Base-by-base conservation (phyloP, 805 yeast genomes). In the Saccharomycopsis sp. region DNA sequence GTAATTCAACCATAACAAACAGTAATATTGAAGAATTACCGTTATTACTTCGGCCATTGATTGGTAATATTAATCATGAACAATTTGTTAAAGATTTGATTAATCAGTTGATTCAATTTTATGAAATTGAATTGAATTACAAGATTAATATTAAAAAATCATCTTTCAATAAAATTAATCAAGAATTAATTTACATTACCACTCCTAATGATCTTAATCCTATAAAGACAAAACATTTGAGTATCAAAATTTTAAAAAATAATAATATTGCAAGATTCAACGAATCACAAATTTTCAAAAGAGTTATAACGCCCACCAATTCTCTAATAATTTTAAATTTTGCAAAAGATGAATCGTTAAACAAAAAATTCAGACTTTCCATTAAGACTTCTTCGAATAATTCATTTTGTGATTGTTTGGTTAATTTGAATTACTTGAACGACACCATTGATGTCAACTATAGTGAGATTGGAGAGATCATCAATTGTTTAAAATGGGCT, bases 21-120 rank as follows among this genome's bases (percentile, higher is more conserved):
- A 50, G 23, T 51, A 23, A 10, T 10, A 23, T 8, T 8, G 10
- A 6, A 6, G 10, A 23, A 23, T 23, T 67, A 40, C 65, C 71
- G 2, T 55, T 69, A 40, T 61, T 77, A 17, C 57, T 77, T 17
- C 57, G 76, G 28, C 81, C 84, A 2, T 53, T 77, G 31, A 62
- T 77, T 27, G 80, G 80, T 4, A 72, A 73, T 48, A 66, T 72
- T 44, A 66, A 69, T 43, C 84, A 77, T 49, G 75, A 74, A 46
- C 49, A 60, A 27, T 58, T 64, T 37, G 45, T 72, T 10, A 52
- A 54, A 6, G 43, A 46, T 32, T 25, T 53, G 1, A 27, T 36
- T 5, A 15, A 26, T n/a, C 21, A 30, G 5, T n/a, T 46, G 8
- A 21, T 37, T 6, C 20, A 29, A n/a, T 19, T 45, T n/a, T 39